Evolutionary conservation across 148 eudicot genomes (phyloP).

Genomic region (Vaccinium corymbosum): DNA sequence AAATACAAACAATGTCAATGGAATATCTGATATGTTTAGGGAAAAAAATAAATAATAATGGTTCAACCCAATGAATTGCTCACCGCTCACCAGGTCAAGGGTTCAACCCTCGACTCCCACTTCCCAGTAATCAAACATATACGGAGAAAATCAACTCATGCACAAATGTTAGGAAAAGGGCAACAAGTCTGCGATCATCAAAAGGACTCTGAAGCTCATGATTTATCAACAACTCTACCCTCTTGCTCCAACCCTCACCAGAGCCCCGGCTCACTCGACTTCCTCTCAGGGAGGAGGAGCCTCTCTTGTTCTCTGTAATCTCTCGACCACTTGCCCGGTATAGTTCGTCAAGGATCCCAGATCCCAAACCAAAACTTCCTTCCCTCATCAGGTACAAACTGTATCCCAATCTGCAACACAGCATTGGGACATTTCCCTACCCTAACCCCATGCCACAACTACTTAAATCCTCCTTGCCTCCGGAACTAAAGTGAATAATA

Average conservation of each 20-base stretch:
- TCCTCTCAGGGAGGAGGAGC: too few relatives aligned
- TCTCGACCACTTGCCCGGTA: neutral
- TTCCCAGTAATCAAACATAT: too few relatives aligned
- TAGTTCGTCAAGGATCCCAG: neutral
- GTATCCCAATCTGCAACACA: neutral
- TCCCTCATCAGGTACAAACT: neutral
- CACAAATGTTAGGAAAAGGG: neutral
- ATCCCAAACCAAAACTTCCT: neutral
- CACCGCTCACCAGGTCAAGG: too few relatives aligned
- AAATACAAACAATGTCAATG: too few relatives aligned
- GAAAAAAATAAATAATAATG: too few relatives aligned
- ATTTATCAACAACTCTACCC: neutral
- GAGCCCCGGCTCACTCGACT: too few relatives aligned
- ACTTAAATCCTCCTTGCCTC: neutral
- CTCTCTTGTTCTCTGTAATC: too few relatives aligned
- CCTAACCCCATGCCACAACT: neutral
- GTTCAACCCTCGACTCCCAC: too few relatives aligned
- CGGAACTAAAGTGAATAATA: neutral
- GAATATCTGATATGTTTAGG: too few relatives aligned
- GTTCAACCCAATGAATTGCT: too few relatives aligned
- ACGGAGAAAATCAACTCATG: neutral
- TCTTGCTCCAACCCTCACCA: too few relatives aligned
- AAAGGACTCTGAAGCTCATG: neutral
- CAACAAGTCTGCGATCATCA: neutral
- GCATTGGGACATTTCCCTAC: neutral